Base-by-base conservation (phyloP, 306 rosid species). In the Cucurbita ficifolia region DNA sequence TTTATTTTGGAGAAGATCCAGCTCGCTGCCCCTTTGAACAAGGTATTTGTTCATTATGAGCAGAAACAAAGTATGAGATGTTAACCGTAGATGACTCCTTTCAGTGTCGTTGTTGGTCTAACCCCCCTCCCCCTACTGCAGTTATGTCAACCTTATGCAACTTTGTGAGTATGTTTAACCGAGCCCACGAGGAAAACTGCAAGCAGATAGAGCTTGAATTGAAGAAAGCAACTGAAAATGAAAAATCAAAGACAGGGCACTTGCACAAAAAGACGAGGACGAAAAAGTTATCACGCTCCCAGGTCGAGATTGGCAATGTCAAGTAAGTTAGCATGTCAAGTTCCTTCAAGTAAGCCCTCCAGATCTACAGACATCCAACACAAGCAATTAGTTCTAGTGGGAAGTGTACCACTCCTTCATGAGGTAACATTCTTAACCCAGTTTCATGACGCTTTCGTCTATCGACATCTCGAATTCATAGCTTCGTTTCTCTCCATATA, bases 1-100 rank as follows among this genome's bases (percentile, higher is more conserved):
- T 93, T 83, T 93, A 93, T 78, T 93, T 93, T 76, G 97, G 98
- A 50, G 98, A 93, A 82, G 98, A 93, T 80, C 96, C 96, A 21
- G 73, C 96, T 76, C 87, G 91, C 69, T 93, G 96, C 87, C 82
- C 89, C 21, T 88, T 90, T 80, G 97, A 93, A 84, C 98, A 93
- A 88, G 96, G 98, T 93, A 62, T 63, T 73, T 67, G 75, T 35
- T 71, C 48, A 71, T 17, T 36, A 49, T 51, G 43, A 69, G 51
- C 18, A 38, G n/a, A 58, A 24, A 4, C 33, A 24, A 18, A 8
- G 24, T n/a, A 10, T 6, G 12, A 8, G 29, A 1, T 8, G 49
- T 21, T 39, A 63, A 17, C 33, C 21, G 29, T 54, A 14, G 65
- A 62, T 22, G 17, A 21, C 53, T 63, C 68, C 50, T 9, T 21